These are phyloP conservation scores for Globisporangium acanthophoron DNA, from an alignment of 352 stramenopile species.

Conservation along the genomic window DNA sequence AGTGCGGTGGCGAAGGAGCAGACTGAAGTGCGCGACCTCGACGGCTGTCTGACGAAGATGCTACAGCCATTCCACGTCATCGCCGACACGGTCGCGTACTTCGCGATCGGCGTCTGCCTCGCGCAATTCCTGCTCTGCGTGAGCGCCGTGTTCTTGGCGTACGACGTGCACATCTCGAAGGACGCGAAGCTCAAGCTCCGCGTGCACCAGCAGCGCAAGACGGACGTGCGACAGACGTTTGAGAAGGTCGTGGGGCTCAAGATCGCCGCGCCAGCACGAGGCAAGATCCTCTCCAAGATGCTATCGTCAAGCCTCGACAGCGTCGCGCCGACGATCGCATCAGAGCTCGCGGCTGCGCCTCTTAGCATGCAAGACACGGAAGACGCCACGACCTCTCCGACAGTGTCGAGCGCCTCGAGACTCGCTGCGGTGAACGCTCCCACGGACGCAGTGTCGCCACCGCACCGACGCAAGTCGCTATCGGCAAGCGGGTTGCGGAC, in stretches of 20 bases:
- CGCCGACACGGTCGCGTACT: constrained; percentile 34
- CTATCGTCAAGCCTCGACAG: constrained; percentile 48
- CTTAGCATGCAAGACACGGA: not conserved
- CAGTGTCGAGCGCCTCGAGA: constrained; percentile 9
- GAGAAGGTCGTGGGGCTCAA: constrained; percentile 68
- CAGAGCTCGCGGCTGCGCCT: constrained; percentile 28
- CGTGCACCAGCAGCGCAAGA: constrained; percentile 21
- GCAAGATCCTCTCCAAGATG: constrained; percentile 62
- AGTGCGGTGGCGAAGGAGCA: constrained; percentile 34
- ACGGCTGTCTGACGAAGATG: constrained; percentile 48
- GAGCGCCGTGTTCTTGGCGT: constrained; percentile 47
- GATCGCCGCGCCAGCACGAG: constrained; percentile 55
- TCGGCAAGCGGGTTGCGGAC: not conserved
- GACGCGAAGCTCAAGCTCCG: constrained; percentile 68
- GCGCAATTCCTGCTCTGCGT: constrained; percentile 33
- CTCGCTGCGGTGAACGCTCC: constrained; percentile 1
- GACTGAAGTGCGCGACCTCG: constrained; percentile 39
- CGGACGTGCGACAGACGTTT: constrained; percentile 48
- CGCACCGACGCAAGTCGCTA: constrained; percentile 6
- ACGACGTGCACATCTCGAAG: constrained; percentile 56
- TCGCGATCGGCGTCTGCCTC: constrained; percentile 23
- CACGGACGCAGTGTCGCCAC: not conserved
- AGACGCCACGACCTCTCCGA: not conserved
- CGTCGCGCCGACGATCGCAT: constrained; percentile 40
- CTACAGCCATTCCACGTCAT: constrained; percentile 44